These are phyloP conservation scores for Naganishia sp. DNA, from an alignment of 1,284 basidiomycete genomes.

Conservation along the genomic window DNA sequence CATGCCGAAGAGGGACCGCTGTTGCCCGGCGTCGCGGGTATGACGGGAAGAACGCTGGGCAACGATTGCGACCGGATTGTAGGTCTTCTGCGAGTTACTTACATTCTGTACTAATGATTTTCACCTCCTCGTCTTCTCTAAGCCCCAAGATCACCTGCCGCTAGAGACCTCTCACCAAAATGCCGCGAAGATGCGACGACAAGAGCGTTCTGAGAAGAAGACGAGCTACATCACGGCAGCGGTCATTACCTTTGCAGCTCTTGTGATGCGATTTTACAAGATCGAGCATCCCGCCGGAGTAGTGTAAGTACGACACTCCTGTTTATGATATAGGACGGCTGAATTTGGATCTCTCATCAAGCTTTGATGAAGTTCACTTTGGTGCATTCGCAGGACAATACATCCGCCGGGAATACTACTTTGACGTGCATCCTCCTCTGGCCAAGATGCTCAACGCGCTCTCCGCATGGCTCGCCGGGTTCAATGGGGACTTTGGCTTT, in stretches of 20 bases:
- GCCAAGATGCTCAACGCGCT: conserved; percentile 90
- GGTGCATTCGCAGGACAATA: conserved; percentile 88
- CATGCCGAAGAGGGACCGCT: conserved; percentile 1
- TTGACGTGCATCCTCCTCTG: conserved; percentile 97
- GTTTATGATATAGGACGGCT: conserved; percentile 3
- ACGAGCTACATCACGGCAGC: conserved; percentile 7
- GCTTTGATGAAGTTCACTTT: conserved; percentile 97
- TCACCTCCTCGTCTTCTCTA: neutral
- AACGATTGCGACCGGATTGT: neutral
- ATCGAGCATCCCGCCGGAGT: conserved; percentile 92
- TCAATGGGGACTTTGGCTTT: conserved; percentile 90
- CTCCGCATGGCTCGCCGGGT: conserved; percentile 94
- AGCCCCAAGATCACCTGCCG: neutral
- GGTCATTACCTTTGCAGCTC: conserved; percentile 55
- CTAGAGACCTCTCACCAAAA: conserved; percentile 7
- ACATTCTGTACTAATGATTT: too few species aligned
- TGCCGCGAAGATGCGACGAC: neutral
- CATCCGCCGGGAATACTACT: conserved; percentile 89
- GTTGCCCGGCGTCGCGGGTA: neutral
- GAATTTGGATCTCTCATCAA: conserved; percentile 45
- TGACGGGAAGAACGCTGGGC: neutral
- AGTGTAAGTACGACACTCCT: conserved; percentile 65
- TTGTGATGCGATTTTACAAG: conserved; percentile 84
- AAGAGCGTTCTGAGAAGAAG: neutral
- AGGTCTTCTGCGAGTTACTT: neutral